A percentile compares a stretch with the other conserved stretches of the same genome.
Conservation (phyloP, 192 early-diverging fungal species). For the Linnemannia schmuckeri region DNA sequence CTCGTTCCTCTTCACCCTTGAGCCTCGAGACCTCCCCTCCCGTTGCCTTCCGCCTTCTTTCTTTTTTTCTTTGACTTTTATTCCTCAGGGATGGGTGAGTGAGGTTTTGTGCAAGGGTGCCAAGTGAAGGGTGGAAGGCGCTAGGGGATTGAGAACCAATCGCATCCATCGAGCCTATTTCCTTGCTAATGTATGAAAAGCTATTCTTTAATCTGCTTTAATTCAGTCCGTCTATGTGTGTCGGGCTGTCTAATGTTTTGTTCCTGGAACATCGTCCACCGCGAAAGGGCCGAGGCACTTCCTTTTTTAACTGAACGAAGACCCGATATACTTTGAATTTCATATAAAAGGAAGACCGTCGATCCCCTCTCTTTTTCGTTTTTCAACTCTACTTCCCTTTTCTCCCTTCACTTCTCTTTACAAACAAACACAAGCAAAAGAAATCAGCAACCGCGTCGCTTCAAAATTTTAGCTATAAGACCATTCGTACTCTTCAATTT, state of each 20-base stretch:
- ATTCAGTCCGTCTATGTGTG: not conserved
- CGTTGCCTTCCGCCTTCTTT: too few species aligned
- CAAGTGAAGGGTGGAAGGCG: not conserved
- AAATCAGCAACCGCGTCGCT: not conserved
- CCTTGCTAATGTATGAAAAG: not conserved
- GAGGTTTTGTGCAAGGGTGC: too few species aligned
- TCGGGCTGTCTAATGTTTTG: not conserved
- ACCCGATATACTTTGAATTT: not conserved
- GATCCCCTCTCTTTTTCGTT: constrained; percentile 2
- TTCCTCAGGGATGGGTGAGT: too few species aligned
- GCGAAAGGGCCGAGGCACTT: not conserved
- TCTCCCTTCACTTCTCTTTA: constrained; percentile 10
- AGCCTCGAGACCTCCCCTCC: too few species aligned
- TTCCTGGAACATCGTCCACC: not conserved
- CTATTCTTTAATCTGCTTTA: not conserved
- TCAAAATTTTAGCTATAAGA: not conserved
- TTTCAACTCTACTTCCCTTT: constrained; percentile 6
- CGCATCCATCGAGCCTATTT: not conserved
- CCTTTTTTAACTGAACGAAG: too few species aligned
- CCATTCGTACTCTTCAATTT: not conserved
- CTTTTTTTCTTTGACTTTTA: too few species aligned
- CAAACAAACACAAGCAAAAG: not conserved
- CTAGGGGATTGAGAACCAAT: not conserved
- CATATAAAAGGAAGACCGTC: not conserved
- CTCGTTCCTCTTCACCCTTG: not conserved